Base-by-base conservation (phyloP, 345 rosid species). In the Citrus glauca region DNA sequence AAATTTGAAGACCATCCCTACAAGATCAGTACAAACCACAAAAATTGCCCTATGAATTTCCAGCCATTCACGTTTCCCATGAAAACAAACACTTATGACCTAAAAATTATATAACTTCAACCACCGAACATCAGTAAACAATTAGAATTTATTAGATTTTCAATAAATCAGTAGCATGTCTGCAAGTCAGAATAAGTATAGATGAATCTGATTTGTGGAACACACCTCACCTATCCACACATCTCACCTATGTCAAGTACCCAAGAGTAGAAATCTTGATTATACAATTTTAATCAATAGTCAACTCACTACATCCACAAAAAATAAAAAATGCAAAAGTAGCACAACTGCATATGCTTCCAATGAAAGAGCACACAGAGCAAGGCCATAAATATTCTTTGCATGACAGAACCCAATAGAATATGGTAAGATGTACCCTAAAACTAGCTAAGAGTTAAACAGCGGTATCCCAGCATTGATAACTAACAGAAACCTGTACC, bases 1-100 rank as follows among this genome's bases (percentile, higher is more conserved):
- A 68, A 37, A 73, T 66, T 72, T 62, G 24, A 78, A 63, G 59
- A 77, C 32, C 42, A 78, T 67, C 53, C 55, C 38, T 16, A 72
- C 32, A 73, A 28, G 27, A 76, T 9, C 37, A 33, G 25, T 30
- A 33, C 38, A 45, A 35, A 28, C 45, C 20, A 64, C 32, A 24
- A 62, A 50, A 13, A 19, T 20, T 27, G 69, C 68, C 19, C 48
- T 17, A 4, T 22, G 6, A 40, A 27, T 22, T 73, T 73, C 68
- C 30, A 22, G 45, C 37, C 62, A 9, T 32, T 59, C 11, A 72
- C 37, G 13, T 72, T 57, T n/a, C 30, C 50, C 53, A 57, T 0
- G 11, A 11, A 30, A 14, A 53, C 24, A 3, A 53, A 71, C 40
- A 32, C 0, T 4, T 28, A 62, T 42, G 40, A 5, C 45, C 68